Evolutionary conservation across 2,329 filamentous ascomycete species (phyloP), one percentile per base, ranked within the genome.

Genomic region (Apiospora rasikravindrae): DNA sequence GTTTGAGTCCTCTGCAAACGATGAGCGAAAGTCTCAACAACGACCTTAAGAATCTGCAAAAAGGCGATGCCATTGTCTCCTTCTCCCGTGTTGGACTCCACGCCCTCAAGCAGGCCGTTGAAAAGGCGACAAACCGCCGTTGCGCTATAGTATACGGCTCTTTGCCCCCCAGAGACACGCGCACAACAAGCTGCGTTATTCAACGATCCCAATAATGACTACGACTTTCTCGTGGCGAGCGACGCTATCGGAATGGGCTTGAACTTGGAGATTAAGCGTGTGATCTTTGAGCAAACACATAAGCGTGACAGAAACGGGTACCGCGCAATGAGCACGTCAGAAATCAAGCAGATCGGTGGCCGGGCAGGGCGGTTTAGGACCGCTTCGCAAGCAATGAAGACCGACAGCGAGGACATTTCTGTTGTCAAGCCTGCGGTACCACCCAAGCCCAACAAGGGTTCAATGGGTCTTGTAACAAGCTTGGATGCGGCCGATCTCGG

Each of bases 201-300:
- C 86, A 99, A 99, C 79, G 94, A 98, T 75, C 95, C 95, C 0
- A 83, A 97, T 79, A 99, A 97, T 80, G 95, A 98, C 73, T 99
- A 98, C 80, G 96, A 99, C 80, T 97, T 91, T 77, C 86, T 99
- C 7, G 95, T 96, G 37, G 96, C 97, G 11, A 98, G 94, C 77
- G 95, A 98, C 82, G 96, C 96, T 67, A 96, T 99, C 74, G 96
- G 96, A 49, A 98, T 99, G 96, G 96, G 97, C 0, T 85, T 99
- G 29, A 99, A 99, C 78, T 83, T 99, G 81, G 95, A 91, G 82
- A 94, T 98, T 80, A 96, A 95, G 80, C 93, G 97, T 37, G 89
- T 99, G 73, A 89, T 99, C 70, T 96, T 99, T 75, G 94, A 98
- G 78, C 87, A 92, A 0, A 88, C 91, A 2, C 84, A 86, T 73